A percentile compares a stretch with the other conserved stretches of the same genome.
These are phyloP conservation scores for Suillus fuscotomentosus DNA, from an alignment of 768 basidiomycete genomes.

Conservation along the genomic window DNA sequence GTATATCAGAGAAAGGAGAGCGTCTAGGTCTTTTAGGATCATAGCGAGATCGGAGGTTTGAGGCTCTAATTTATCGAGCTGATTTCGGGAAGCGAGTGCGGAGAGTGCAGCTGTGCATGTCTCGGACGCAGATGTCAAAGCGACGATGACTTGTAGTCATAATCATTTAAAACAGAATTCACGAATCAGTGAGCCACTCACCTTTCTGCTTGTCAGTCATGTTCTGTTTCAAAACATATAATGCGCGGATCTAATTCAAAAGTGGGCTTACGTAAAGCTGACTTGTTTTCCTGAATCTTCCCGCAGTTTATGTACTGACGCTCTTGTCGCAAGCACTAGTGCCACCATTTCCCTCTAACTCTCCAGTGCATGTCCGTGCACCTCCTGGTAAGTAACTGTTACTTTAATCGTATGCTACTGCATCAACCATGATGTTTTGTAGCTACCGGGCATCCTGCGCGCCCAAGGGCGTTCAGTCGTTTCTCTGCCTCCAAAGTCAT, in stretches of 20 bases:
- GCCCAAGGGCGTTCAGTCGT: slow-evolving; percentile 18
- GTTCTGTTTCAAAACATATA: not conserved
- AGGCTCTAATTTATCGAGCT: not conserved
- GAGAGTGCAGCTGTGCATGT: slow-evolving; percentile 21
- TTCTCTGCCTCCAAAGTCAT: slow-evolving; percentile 8
- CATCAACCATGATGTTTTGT: not conserved
- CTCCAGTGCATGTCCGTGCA: slow-evolving; percentile 11
- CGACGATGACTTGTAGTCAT: slow-evolving; percentile 9
- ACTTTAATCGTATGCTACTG: not conserved
- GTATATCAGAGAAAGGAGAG: slow-evolving; percentile 59
- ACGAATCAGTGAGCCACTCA: slow-evolving; percentile 10
- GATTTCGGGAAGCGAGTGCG: not conserved
- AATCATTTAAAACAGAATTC: slow-evolving; percentile 1
- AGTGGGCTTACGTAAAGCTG: slow-evolving; percentile 16
- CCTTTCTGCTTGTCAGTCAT: slow-evolving; percentile 45
- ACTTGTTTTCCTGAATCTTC: slow-evolving; percentile 4
- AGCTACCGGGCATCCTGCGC: slow-evolving; percentile 40
- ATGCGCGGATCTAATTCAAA: not conserved
- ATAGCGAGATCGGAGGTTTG: slow-evolving; percentile 31
- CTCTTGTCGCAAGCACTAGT: not conserved
- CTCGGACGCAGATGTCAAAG: slow-evolving; percentile 14
- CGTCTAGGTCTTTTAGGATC: slow-evolving; percentile 54
- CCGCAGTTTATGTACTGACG: not conserved
- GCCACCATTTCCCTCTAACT: not conserved
- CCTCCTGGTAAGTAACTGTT: slow-evolving; percentile 12